A percentile compares a stretch with the other conserved stretches of the same genome.
Conservation (phyloP, 2,329 filamentous ascomycete genomes). For the Colletotrichum musicola region DNA sequence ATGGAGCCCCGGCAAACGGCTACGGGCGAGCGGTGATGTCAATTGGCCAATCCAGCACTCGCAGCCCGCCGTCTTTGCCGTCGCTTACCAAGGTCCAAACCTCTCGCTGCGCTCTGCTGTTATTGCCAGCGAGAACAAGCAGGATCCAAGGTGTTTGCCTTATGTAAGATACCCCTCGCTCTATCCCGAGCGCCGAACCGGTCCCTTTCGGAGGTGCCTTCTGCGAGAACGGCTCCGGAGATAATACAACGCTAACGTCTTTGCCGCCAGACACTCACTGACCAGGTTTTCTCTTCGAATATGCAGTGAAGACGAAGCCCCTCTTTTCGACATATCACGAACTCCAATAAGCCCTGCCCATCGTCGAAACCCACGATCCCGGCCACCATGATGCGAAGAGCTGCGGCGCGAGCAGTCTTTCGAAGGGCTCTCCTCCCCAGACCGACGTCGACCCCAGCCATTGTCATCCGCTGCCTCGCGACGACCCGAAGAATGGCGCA, state of each 20-base stretch:
- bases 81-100: slow-evolving; percentile 32
- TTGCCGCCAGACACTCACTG: neutral
- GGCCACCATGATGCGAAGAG: slow-evolving; percentile 50
- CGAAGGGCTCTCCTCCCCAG: slow-evolving; percentile 44
- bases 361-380: neutral
- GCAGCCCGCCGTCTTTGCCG: slow-evolving; percentile 13
- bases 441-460: slow-evolving; percentile 36
- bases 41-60: slow-evolving; percentile 37
- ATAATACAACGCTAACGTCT: slow-evolving; percentile 21
- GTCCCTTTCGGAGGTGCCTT: slow-evolving; percentile 20
- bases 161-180: slow-evolving; percentile 9
- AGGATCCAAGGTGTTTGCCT: neutral
- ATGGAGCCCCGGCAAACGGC: neutral
- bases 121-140: slow-evolving; percentile 10
- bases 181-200: slow-evolving; percentile 12
- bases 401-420: slow-evolving; percentile 47
- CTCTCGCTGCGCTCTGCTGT: slow-evolving; percentile 15
- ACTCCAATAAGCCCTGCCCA: neutral
- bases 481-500: slow-evolving; percentile 49
- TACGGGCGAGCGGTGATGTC: slow-evolving; percentile 18
- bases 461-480: slow-evolving; percentile 48
- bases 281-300: neutral
- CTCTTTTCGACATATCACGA: neutral
- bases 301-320: neutral
- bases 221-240: neutral